Evolutionary conservation across 2,329 filamentous ascomycete species (phyloP).

Genomic region (Colletotrichum sp.): DNA sequence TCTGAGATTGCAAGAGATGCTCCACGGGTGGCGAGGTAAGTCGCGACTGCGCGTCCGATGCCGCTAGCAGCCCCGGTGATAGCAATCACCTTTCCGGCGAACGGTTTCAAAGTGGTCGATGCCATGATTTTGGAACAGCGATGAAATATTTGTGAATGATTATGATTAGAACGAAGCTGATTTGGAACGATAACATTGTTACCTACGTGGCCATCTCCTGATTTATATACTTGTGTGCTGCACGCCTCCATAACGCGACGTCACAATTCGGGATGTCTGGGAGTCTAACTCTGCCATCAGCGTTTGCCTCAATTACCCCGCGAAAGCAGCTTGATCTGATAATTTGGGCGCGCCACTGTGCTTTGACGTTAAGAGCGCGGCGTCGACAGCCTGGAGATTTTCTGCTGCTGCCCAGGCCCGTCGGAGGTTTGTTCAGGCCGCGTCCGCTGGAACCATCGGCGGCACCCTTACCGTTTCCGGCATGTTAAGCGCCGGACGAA

Average conservation of each 20-base stretch:
- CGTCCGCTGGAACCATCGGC: background rate
- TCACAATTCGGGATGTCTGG: background rate
- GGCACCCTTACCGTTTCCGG: background rate
- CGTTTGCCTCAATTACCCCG: background rate
- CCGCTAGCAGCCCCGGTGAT: conserved; percentile 53
- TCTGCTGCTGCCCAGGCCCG: background rate
- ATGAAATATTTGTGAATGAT: background rate
- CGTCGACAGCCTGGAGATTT: background rate
- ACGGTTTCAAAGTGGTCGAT: background rate
- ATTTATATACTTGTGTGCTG: background rate
- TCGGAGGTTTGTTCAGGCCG: background rate
- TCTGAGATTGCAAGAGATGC: conserved; percentile 53
- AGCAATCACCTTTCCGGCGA: conserved; percentile 45
- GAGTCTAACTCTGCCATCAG: background rate
- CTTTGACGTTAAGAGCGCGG: background rate
- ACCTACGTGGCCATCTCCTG: background rate
- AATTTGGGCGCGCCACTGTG: background rate
- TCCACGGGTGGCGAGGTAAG: conserved; percentile 45
- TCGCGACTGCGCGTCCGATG: conserved; percentile 52
- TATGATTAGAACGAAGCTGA: background rate
- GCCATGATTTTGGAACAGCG: background rate
- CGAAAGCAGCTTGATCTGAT: background rate
- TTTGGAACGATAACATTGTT: background rate
- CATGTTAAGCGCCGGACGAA: background rate
- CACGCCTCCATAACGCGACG: background rate